Evolutionary conservation across 2,329 filamentous ascomycete species (phyloP).

Genomic region (Bertia moriformis): DNA sequence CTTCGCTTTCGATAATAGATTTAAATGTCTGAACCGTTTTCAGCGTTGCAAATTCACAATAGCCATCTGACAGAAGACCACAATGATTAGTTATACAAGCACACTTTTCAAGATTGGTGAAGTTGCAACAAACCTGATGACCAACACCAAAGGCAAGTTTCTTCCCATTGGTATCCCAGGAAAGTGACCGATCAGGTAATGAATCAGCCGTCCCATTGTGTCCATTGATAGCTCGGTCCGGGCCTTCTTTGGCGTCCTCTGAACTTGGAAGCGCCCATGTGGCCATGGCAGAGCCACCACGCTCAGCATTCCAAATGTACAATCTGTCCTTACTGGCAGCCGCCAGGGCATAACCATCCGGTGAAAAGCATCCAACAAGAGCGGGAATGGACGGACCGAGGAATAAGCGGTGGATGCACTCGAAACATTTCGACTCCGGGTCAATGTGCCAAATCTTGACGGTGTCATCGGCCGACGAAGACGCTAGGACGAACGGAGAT

Average conservation of each 20-base stretch:
- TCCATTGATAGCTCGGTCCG: background rate
- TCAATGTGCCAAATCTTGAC: slow-evolving; percentile 1
- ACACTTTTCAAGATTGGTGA: too few relatives aligned
- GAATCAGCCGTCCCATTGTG: background rate
- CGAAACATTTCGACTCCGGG: background rate
- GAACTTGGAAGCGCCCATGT: background rate
- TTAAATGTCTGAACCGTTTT: too few relatives aligned
- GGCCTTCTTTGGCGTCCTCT: background rate
- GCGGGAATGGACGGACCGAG: background rate
- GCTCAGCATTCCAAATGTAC: background rate
- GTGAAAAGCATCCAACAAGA: background rate
- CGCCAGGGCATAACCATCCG: background rate
- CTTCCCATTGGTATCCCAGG: background rate
- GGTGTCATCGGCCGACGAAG: background rate
- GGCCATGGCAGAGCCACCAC: background rate
- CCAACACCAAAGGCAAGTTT: slow-evolving; percentile 1
- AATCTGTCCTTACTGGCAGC: background rate
- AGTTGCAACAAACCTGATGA: background rate
- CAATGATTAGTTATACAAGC: too few relatives aligned
- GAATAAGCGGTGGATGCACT: background rate
- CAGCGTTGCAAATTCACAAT: background rate
- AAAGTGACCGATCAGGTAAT: background rate
- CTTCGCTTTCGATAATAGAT: too few relatives aligned
- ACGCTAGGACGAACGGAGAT: background rate
- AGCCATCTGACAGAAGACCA: too few relatives aligned